Conservation (phyloP, 345 rosid genomes). For the Citrus reticulata region DNA sequence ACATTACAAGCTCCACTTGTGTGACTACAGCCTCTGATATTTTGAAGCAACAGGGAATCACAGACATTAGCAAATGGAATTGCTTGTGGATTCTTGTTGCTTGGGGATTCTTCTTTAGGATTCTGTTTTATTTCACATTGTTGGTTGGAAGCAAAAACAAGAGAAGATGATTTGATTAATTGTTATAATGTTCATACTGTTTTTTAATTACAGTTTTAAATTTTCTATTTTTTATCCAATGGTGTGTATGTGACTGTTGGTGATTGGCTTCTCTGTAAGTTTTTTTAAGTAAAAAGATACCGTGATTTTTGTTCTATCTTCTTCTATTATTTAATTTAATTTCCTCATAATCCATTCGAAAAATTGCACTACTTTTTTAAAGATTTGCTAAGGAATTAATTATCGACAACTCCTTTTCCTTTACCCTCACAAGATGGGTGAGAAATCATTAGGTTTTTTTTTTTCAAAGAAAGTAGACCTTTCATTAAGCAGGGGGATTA, state of each 20-base stretch:
- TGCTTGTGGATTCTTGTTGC: conserved; percentile 88
- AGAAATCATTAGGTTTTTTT: too few species aligned
- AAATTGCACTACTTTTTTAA: neutral
- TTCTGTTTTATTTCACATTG: conserved; percentile 70
- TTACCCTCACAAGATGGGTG: too few species aligned
- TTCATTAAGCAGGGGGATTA: too few species aligned
- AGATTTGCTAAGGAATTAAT: too few species aligned
- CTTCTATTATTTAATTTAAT: neutral
- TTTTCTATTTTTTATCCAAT: neutral
- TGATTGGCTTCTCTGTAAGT: neutral
- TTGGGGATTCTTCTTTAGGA: conserved; percentile 91
- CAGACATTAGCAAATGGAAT: conserved; percentile 71
- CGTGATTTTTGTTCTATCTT: neutral
- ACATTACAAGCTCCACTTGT: conserved; percentile 63
- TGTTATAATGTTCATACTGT: neutral
- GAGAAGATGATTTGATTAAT: conserved; percentile 42
- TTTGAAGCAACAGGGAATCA: conserved; percentile 64
- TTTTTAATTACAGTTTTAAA: neutral
- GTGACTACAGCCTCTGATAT: conserved; percentile 71
- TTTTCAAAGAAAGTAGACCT: too few species aligned
- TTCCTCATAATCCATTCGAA: neutral
- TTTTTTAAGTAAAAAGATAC: neutral
- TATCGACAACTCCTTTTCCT: too few species aligned
- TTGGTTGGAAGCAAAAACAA: conserved; percentile 89
- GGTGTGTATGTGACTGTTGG: neutral